phyloP scores from a whole-genome alignment of 2,329 filamentous ascomycete genomes.

The Thermothelomyces thermophilus region DNA sequence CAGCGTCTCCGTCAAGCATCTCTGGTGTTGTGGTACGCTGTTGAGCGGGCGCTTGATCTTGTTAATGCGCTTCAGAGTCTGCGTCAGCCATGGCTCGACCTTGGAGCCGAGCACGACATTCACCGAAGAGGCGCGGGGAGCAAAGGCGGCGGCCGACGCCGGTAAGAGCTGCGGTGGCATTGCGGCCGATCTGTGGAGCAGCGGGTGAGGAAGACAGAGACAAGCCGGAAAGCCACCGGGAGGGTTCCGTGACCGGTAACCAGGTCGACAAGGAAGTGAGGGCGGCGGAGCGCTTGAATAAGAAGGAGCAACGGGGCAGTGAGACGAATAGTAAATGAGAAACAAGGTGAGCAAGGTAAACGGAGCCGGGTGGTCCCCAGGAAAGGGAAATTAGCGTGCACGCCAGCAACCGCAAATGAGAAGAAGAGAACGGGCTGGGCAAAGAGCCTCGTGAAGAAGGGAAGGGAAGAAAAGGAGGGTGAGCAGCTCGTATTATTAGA shows the following conservation, averaged over 20 bases:
- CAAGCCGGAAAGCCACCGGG: conserved; percentile 4
- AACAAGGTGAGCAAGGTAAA: conserved; percentile 33
- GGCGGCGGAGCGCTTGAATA: conserved; percentile 36
- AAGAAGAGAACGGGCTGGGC: conserved; percentile 52
- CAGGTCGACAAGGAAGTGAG: conserved; percentile 22
- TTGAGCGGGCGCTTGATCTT: conserved; percentile 94
- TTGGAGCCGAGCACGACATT: conserved; percentile 91
- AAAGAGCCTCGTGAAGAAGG: conserved; percentile 49
- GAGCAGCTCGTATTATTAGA: conserved; percentile 37
- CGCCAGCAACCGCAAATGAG: conserved; percentile 53
- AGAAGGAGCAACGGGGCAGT: conserved; percentile 27
- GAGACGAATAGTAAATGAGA: conserved; percentile 35
- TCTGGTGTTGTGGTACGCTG: conserved; percentile 89
- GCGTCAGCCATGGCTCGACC: conserved; percentile 93
- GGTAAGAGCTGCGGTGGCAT: conserved; percentile 95
- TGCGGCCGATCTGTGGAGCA: conserved; percentile 26
- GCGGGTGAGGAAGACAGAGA: not conserved
- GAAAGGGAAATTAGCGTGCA: conserved; percentile 53
- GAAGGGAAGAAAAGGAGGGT: conserved; percentile 36
- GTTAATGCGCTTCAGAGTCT: conserved; percentile 94
- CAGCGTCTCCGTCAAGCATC: conserved; percentile 90
- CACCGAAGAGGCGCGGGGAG: conserved; percentile 79
- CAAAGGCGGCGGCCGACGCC: conserved; percentile 93
- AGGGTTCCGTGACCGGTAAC: not conserved
- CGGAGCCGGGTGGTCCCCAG: conserved; percentile 49